Conservation (phyloP, 805 yeast species). For the Barnettozyma californica region DNA sequence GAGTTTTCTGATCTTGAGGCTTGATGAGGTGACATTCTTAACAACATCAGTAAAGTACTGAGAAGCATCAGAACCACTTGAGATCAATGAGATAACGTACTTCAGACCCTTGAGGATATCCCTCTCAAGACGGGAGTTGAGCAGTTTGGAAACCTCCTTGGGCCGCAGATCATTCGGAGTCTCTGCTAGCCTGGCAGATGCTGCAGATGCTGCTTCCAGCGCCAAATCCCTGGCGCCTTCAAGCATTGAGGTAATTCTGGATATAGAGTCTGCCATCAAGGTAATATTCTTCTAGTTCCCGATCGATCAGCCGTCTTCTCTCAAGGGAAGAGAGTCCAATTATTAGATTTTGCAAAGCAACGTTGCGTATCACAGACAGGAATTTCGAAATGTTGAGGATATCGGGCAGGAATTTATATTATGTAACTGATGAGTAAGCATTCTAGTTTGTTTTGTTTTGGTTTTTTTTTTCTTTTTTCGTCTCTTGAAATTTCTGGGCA, state of each 20-base stretch:
- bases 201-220: conserved; percentile 77
- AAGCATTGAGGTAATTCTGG: conserved; percentile 61
- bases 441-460: no score
- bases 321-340: no score
- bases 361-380: no score
- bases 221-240: conserved; percentile 79
- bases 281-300: no score
- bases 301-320: not conserved
- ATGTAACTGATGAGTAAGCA: no score
- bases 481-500: no score
- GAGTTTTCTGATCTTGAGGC: conserved; percentile 61
- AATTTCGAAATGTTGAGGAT: no score
- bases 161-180: conserved; percentile 55
- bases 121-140: conserved; percentile 65
- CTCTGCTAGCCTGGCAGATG: conserved; percentile 60
- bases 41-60: conserved; percentile 79
- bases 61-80: conserved; percentile 33
- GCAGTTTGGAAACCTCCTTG: conserved; percentile 55
- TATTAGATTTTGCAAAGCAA: not conserved
- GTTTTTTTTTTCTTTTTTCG: no score
- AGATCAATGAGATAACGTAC: conserved; percentile 42
- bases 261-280: conserved; percentile 50
- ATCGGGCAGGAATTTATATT: no score
- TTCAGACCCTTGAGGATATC: conserved; percentile 59
- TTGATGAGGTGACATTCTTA: conserved; percentile 71